These are phyloP conservation scores for Allium sativum DNA, from an alignment of 106 monocot genomes.

Conservation along the genomic window DNA sequence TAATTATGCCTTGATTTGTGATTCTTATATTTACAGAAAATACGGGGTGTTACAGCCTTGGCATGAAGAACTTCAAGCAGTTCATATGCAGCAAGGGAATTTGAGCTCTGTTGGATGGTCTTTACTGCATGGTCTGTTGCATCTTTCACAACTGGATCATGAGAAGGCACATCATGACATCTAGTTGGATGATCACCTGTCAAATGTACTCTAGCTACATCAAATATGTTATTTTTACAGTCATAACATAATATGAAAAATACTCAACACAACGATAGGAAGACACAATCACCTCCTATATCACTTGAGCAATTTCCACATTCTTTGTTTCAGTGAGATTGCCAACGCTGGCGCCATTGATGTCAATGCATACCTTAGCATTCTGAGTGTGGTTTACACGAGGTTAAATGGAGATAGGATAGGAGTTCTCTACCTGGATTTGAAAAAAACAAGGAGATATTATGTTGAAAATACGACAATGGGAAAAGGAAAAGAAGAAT, in stretches of 20 bases:
- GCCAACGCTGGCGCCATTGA: slow-evolving; percentile 19
- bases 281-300: no score
- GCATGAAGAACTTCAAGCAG: slow-evolving; percentile 62
- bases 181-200: slow-evolving; percentile 55
- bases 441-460: background rate
- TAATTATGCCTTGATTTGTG: no score
- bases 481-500: background rate
- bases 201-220: background rate
- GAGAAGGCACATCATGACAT: slow-evolving; percentile 46
- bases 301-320: background rate
- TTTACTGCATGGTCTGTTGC: slow-evolving; percentile 78
- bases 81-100: slow-evolving; percentile 63
- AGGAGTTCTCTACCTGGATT: background rate
- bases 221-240: no score
- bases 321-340: background rate
- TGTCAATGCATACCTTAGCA: slow-evolving; percentile 12
- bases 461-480: background rate
- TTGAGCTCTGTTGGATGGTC: slow-evolving; percentile 64
- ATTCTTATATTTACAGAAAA: no score
- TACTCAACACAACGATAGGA: no score
- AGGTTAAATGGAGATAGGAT: slow-evolving; percentile 7
- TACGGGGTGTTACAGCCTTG: no score
- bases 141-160: slow-evolving; percentile 73
- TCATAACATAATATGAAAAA: no score
- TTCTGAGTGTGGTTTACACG: slow-evolving; percentile 12